Conservation (phyloP, 495 filamentous ascomycete species). For the Podospora conica region DNA sequence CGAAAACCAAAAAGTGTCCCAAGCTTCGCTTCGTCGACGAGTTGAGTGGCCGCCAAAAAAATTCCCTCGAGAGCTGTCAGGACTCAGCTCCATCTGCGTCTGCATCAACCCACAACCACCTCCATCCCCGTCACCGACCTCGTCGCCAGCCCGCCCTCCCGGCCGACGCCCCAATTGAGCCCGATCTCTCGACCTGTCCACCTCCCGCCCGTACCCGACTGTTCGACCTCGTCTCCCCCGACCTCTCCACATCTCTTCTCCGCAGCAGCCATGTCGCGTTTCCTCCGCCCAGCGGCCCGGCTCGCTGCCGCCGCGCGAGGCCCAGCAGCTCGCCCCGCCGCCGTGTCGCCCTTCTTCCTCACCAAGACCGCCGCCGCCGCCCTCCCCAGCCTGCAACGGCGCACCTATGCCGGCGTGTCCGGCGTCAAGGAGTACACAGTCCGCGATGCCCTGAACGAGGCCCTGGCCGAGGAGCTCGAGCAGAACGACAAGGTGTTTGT, state of each 20-base stretch:
- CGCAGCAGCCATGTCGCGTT: constrained; percentile 51
- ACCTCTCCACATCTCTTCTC: constrained; percentile 24
- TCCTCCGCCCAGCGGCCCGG: constrained; percentile 75
- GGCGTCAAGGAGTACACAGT: constrained; percentile 90
- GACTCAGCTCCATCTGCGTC: no score
- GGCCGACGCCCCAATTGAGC: constrained; percentile 16
- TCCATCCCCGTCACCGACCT: constrained; percentile 7
- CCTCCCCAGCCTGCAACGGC: constrained; percentile 39
- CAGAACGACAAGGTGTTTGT: constrained; percentile 89
- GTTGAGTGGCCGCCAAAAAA: constrained; percentile 24
- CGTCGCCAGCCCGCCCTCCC: constrained; percentile 10
- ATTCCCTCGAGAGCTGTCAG: constrained; percentile 28
- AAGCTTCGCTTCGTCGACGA: constrained; percentile 25
- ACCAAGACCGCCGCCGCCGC: constrained; percentile 42
- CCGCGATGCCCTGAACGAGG: constrained; percentile 94
- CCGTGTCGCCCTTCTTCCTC: constrained; percentile 43
- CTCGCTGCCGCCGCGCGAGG: constrained; percentile 60
- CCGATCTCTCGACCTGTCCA: not conserved
- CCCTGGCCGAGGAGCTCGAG: constrained; percentile 95
- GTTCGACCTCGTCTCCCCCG: constrained; percentile 9
- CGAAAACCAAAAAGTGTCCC: constrained; percentile 21
- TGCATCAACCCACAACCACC: constrained; percentile 6
- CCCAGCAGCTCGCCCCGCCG: constrained; percentile 39
- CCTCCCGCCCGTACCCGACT: constrained; percentile 4
- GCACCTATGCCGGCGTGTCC: constrained; percentile 49